Conservation (phyloP, 1,139 yeast genomes). For the Geotrichum aggregatum region DNA sequence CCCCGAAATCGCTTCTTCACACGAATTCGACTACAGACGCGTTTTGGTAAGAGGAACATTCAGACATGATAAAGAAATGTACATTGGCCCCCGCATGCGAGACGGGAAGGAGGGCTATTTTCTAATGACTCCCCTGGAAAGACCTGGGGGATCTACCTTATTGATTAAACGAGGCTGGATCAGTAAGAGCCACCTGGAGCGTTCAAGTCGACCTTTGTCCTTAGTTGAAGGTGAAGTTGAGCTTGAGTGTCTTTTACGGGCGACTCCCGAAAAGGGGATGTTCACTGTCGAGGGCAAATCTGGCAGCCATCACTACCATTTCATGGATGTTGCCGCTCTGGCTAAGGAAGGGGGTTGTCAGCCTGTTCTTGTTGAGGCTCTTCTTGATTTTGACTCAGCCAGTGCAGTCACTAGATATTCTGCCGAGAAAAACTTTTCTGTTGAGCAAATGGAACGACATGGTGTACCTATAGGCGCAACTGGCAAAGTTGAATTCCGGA, state of each 20-base stretch:
- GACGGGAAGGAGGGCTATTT: conserved; percentile 76
- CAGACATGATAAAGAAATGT: conserved; percentile 81
- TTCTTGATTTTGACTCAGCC: conserved; percentile 50
- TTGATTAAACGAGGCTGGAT: conserved; percentile 94
- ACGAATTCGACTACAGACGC: conserved; percentile 75
- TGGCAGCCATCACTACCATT: conserved; percentile 46
- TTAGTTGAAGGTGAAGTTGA: conserved; percentile 72
- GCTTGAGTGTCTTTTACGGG: conserved; percentile 67
- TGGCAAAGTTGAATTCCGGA: conserved; percentile 74
- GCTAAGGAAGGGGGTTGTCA: conserved; percentile 60
- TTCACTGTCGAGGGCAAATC: conserved; percentile 70
- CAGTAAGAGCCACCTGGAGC: conserved; percentile 64
- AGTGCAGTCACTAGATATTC: conserved; percentile 44
- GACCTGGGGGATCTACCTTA: conserved; percentile 44
- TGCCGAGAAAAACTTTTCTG: conserved; percentile 31
- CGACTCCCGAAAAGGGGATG: conserved; percentile 63
- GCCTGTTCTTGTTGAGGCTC: conserved; percentile 74
- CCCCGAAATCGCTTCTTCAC: conserved; percentile 45
- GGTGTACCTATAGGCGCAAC: conserved; percentile 89
- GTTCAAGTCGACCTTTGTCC: conserved; percentile 62
- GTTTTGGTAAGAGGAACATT: conserved; percentile 72
- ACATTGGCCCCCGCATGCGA: conserved; percentile 82
- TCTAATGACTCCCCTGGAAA: conserved; percentile 75
- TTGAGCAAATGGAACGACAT: conserved; percentile 46
- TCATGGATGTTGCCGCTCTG: conserved; percentile 80